phyloP scores from a whole-genome alignment of 805 yeast species.

The Candida yuanshanica region DNA sequence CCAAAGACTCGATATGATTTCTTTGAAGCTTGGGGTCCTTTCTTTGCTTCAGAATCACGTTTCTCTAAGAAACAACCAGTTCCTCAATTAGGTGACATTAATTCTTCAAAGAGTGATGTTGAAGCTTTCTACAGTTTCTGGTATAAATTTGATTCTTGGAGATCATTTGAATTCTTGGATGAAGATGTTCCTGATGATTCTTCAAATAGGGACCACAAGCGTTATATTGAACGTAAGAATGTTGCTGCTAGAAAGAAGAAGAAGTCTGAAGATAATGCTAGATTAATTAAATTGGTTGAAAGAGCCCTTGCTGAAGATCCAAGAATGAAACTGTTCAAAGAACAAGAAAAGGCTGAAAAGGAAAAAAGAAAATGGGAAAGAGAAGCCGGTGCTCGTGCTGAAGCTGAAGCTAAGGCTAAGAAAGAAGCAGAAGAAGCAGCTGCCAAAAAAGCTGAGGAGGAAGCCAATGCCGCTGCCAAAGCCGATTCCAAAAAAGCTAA shows the following conservation, averaged over 20 bases:
- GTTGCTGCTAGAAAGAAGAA: constrained; percentile 93
- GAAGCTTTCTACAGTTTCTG: constrained; percentile 88
- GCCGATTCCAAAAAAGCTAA: constrained; percentile 91
- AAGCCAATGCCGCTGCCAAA: constrained; percentile 55
- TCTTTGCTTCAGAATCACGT: constrained; percentile 84
- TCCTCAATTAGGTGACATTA: constrained; percentile 68
- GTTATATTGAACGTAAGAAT: constrained; percentile 96
- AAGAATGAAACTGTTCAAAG: constrained; percentile 89
- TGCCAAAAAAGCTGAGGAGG: constrained; percentile 70
- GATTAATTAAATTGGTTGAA: constrained; percentile 80
- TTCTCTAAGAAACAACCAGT: constrained; percentile 90
- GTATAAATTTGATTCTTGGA: constrained; percentile 95
- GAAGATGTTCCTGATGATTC: constrained; percentile 99
- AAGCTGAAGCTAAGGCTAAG: constrained; percentile 86
- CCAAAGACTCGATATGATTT: constrained; percentile 67
- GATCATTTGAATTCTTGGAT: constrained; percentile 94
- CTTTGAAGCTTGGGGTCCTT: constrained; percentile 88
- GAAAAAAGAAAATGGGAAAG: constrained; percentile 95
- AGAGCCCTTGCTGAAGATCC: constrained; percentile 90
- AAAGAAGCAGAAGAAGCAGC: constrained; percentile 88
- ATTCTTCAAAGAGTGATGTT: constrained; percentile 71
- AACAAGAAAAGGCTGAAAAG: constrained; percentile 90
- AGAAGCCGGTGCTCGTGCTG: constrained; percentile 96
- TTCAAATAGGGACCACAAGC: constrained; percentile 98
- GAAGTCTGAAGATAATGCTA: constrained; percentile 94